A percentile compares a stretch with the other conserved stretches of the same genome.
Evolutionary conservation across 2,329 filamentous ascomycete genomes (phyloP).

Genomic region (Trichothecium sympodiale): DNA sequence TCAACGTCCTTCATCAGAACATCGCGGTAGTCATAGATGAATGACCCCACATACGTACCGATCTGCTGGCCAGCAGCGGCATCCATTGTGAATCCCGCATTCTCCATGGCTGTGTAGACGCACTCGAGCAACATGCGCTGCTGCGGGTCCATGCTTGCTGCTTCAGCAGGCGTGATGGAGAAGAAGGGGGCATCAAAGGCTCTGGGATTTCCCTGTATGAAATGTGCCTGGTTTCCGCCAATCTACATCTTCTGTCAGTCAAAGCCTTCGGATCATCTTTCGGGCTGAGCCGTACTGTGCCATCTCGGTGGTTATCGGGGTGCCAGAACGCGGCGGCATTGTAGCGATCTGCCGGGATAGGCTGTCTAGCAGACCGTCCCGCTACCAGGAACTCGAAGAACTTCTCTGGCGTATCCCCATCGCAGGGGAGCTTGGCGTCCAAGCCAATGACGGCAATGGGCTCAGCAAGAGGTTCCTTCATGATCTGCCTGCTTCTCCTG

Average conservation of each 20-base stretch:
- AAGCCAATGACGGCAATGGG: slow-evolving; percentile 27
- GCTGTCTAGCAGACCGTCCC: too few relatives aligned
- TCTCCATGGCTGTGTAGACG: slow-evolving; percentile 16
- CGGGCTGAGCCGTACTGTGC: not conserved
- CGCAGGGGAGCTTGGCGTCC: slow-evolving; percentile 27
- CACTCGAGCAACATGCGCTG: slow-evolving; percentile 18
- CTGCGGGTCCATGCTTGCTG: slow-evolving; percentile 16
- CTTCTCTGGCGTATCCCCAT: slow-evolving; percentile 3
- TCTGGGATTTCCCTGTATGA: slow-evolving; percentile 14
- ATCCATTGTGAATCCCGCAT: slow-evolving; percentile 20
- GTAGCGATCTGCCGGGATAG: not conserved
- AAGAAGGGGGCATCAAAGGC: slow-evolving; percentile 12
- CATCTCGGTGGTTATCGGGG: not conserved
- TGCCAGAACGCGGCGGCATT: slow-evolving; percentile 1
- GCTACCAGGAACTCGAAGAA: slow-evolving; percentile 10
- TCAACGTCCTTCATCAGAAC: not conserved
- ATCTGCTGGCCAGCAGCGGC: slow-evolving; percentile 1
- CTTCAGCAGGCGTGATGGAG: slow-evolving; percentile 9
- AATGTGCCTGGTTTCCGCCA: slow-evolving; percentile 7
- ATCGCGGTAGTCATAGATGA: slow-evolving; percentile 6
- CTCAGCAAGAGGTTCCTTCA: not conserved
- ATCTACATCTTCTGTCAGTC: not conserved
- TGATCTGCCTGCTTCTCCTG: too few relatives aligned
- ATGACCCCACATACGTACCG: slow-evolving; percentile 10
- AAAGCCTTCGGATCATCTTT: not conserved